A percentile compares a stretch with the other conserved stretches of the same genome.
Evolutionary conservation across 768 basidiomycete species (phyloP).

Genomic region (Xerocomellus amylosporus): DNA sequence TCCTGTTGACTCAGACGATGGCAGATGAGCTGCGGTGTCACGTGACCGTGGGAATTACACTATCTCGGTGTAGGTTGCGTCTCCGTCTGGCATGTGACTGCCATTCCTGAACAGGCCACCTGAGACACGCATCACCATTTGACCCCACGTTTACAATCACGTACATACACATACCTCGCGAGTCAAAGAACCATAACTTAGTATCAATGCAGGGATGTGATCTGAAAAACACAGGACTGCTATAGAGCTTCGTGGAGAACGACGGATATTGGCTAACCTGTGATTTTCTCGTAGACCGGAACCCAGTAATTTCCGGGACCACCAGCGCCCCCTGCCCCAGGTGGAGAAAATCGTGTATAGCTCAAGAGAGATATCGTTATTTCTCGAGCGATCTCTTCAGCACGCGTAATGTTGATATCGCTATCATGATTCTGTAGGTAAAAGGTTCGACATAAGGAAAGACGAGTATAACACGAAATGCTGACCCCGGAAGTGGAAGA

Average conservation of each 20-base stretch:
- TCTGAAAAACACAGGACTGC: constrained; percentile 20
- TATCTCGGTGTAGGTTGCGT: too few relatives aligned
- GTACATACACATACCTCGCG: constrained; percentile 44
- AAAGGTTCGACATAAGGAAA: not conserved
- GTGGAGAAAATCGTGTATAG: constrained; percentile 61
- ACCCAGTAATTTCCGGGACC: constrained; percentile 79
- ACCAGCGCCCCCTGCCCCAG: constrained; percentile 58
- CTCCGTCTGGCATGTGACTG: constrained; percentile 50
- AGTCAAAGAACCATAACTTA: constrained; percentile 84
- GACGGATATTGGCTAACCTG: constrained; percentile 26
- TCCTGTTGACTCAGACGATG: too few relatives aligned
- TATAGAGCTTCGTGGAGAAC: not conserved
- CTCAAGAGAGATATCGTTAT: constrained; percentile 50
- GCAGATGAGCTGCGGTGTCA: too few relatives aligned
- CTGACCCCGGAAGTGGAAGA: constrained; percentile 67
- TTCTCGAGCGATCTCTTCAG: constrained; percentile 64
- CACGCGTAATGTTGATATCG: constrained; percentile 66
- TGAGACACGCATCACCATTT: constrained; percentile 12
- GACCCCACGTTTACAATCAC: not conserved
- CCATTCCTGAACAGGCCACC: constrained; percentile 52
- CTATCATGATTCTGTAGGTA: constrained; percentile 68
- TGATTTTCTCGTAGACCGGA: constrained; percentile 47
- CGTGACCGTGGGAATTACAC: too few relatives aligned
- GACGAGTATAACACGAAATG: not conserved
- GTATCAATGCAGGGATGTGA: constrained; percentile 48